A percentile compares a stretch with the other conserved stretches of the same genome.
Conservation (phyloP, 2,329 filamentous ascomycete species). For the Nigrospora osmanthi region DNA sequence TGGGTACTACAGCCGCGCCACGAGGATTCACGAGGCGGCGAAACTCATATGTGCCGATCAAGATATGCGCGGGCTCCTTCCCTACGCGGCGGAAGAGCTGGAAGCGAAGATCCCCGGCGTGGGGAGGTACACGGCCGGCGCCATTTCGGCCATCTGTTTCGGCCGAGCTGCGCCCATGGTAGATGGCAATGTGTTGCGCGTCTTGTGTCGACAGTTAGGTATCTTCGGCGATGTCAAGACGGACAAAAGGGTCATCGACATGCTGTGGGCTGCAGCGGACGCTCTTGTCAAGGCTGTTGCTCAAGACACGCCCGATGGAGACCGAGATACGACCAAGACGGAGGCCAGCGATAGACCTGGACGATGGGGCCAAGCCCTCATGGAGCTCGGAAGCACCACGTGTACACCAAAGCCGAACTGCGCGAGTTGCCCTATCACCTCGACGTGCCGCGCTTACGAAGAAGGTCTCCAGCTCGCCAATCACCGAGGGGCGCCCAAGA, state of each 20-base stretch:
- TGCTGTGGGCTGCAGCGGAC: constrained; percentile 51
- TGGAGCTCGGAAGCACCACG: constrained; percentile 58
- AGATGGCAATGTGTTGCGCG: constrained; percentile 55
- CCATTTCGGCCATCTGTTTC: constrained; percentile 55
- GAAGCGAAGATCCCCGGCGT: constrained; percentile 49
- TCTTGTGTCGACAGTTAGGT: constrained; percentile 53
- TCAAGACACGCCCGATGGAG: constrained; percentile 19
- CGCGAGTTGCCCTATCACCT: constrained; percentile 38
- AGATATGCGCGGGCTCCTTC: constrained; percentile 38
- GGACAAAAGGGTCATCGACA: constrained; percentile 42
- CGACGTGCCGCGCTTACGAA: constrained; percentile 41
- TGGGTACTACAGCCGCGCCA: constrained; percentile 58
- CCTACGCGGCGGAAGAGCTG: constrained; percentile 34
- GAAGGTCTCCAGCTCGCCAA: constrained; percentile 32
- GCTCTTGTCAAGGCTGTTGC: constrained; percentile 45
- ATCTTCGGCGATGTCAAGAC: constrained; percentile 48
- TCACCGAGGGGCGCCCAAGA: neutral
- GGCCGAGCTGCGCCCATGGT: constrained; percentile 52
- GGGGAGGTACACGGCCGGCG: constrained; percentile 55
- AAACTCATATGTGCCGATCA: constrained; percentile 37
- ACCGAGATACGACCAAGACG: constrained; percentile 5
- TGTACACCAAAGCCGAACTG: constrained; percentile 54
- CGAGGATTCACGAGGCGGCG: constrained; percentile 49
- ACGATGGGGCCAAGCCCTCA: constrained; percentile 56
- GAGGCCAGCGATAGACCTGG: constrained; percentile 42